phyloP scores from a whole-genome alignment of 2,329 filamentous ascomycete species.

The Eutypella sp. region DNA sequence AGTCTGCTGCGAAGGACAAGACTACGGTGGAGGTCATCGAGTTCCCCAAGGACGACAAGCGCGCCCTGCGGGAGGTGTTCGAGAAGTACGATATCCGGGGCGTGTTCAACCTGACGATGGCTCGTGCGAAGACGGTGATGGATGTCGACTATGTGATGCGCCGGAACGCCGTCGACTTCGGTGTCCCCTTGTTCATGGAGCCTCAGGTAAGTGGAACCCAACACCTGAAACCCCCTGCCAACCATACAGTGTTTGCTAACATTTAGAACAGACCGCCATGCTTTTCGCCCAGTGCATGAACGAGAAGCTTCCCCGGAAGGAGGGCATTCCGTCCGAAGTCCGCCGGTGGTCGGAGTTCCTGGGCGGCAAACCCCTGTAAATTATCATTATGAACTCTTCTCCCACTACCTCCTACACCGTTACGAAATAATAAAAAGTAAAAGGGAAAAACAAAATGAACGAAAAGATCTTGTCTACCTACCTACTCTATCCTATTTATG shows the following conservation, averaged over 20 bases:
- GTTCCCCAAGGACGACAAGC: conserved; percentile 95
- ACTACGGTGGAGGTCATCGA: conserved; percentile 84
- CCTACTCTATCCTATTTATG: not conserved
- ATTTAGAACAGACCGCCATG: conserved; percentile 68
- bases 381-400: not conserved
- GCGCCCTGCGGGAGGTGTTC: conserved; percentile 89
- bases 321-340: conserved; percentile 88
- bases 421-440: not conserved
- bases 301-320: conserved; percentile 84
- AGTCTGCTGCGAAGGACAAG: conserved; percentile 62
- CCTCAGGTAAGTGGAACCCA: conserved; percentile 67
- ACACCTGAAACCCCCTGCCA: too few species aligned
- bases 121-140: conserved; percentile 73
- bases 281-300: conserved; percentile 97
- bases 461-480: too few species aligned
- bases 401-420: conserved; percentile 3
- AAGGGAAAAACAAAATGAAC: not conserved
- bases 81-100: conserved; percentile 94
- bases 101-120: conserved; percentile 88
- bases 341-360: conserved; percentile 94
- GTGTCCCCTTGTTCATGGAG: conserved; percentile 97
- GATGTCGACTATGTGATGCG: conserved; percentile 99
- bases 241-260: conserved; percentile 2
- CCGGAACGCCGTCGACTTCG: conserved; percentile 96
- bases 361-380: conserved; percentile 74